These are phyloP conservation scores for Clonostachys rhizophaga DNA, from an alignment of 2,329 filamentous ascomycete genomes.

Conservation along the genomic window DNA sequence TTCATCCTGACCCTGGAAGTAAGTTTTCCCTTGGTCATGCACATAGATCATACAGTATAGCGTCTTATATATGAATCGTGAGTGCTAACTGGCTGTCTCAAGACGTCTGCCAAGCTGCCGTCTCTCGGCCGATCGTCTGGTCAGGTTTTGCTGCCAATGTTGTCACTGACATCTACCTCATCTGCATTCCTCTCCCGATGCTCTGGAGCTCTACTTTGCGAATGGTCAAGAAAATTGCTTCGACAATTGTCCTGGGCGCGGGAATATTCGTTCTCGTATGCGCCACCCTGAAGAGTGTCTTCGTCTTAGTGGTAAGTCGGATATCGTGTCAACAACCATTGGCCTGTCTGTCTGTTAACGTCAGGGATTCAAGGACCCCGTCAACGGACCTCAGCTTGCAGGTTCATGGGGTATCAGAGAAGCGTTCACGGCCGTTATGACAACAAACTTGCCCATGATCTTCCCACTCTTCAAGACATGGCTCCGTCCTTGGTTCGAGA, in stretches of 20 bases:
- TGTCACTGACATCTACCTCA: constrained; percentile 51
- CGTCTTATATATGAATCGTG: not conserved
- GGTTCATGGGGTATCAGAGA: constrained; percentile 37
- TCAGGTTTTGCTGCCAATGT: constrained; percentile 48
- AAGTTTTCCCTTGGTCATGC: constrained; percentile 12
- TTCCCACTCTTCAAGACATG: constrained; percentile 37
- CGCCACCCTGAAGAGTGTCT: constrained; percentile 26
- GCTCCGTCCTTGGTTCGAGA: constrained; percentile 11
- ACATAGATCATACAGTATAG: not conserved
- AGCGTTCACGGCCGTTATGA: constrained; percentile 36
- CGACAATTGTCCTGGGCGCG: constrained; percentile 26
- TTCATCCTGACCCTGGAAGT: constrained; percentile 53
- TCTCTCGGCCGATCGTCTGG: constrained; percentile 45
- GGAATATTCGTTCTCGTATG: constrained; percentile 32
- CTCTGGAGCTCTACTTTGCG: constrained; percentile 29
- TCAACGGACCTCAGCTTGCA: constrained; percentile 31
- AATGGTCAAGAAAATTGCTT: constrained; percentile 26
- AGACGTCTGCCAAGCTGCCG: constrained; percentile 42
- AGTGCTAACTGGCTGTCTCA: not conserved
- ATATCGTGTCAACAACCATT: not conserved
- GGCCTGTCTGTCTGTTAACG: not conserved
- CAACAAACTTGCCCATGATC: constrained; percentile 37
- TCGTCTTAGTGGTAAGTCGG: constrained; percentile 25
- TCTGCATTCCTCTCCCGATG: constrained; percentile 53
- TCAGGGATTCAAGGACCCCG: constrained; percentile 20